Base-by-base conservation (phyloP, 2,329 filamentous ascomycete genomes). In the Hypocreales sp. region DNA sequence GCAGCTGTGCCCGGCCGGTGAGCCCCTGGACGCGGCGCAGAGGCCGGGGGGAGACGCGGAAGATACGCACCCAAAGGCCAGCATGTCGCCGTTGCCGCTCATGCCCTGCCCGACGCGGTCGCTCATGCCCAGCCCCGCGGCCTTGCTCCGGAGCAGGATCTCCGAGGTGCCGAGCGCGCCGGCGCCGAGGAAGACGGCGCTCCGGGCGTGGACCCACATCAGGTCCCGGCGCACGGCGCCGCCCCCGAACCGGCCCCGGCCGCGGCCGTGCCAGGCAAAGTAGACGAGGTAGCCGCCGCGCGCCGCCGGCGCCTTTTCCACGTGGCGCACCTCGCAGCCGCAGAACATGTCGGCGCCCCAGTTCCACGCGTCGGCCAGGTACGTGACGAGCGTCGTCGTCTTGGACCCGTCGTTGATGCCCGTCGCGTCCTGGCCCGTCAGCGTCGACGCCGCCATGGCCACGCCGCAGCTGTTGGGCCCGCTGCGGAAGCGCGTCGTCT, bases 301-400 rank as follows among this genome's bases (percentile, higher is more conserved):
- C 1, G 18, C 25, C 9, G 46, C 43, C 2, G 53, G 54, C 22
- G 60, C 58, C 42, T 70, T 64, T 30, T 67, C 60, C 27, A 79
- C 55, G 39, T 76, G 67, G 24, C 67, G 58, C 2, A 78, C 74
- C 44, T 79, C 72, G 33, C 71, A 72, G 38, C 72, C 64, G 46
- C 74, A 79, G 35, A 79, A 79, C 47, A 79, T 67, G 40, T 79
- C 72, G 9, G 74, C 70, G 7, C 73, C 75, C 70, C 72, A 75
- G 39, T 77, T 75, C 73, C 72, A 79, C 2, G 75, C 72, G 44
- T 79, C 74, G 7, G 68, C 61, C 7, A 79, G 51, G 39, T 79
- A 79, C 1, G 73, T 79, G 20, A 75, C 69, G 2, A 72, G 54
- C 0, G 68, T 76, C 8, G 66, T 73, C 12, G 63, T 76, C 47